These are phyloP conservation scores for Ophiostoma quercus DNA, from an alignment of 2,329 filamentous ascomycete genomes.

Conservation along the genomic window DNA sequence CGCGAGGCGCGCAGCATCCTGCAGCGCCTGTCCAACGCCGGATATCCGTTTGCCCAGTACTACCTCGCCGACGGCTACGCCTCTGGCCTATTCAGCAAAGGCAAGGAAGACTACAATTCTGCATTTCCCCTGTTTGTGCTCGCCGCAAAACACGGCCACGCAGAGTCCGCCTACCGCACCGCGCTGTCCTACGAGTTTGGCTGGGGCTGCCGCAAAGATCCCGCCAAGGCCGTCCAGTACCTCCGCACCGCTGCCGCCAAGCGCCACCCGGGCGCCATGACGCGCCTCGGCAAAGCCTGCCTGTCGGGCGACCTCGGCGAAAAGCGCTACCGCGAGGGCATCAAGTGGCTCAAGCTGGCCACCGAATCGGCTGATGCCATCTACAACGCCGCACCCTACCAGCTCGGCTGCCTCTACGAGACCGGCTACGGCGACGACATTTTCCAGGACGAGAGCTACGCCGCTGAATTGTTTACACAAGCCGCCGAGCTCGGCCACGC, in stretches of 20 bases:
- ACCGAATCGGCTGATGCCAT: constrained; percentile 83
- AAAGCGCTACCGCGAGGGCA: constrained; percentile 79
- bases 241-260: constrained; percentile 86
- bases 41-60: constrained; percentile 96
- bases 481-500: constrained; percentile 86
- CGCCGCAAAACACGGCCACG: constrained; percentile 93
- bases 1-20: constrained; percentile 86
- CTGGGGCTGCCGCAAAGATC: constrained; percentile 89
- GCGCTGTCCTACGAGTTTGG: constrained; percentile 97
- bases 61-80: constrained; percentile 93
- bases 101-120: constrained; percentile 83
- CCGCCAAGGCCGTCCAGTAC: constrained; percentile 88
- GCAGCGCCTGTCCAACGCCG: constrained; percentile 75
- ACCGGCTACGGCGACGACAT: constrained; percentile 91
- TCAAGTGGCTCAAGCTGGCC: constrained; percentile 95
- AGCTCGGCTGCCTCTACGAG: constrained; percentile 83
- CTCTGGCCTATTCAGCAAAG: constrained; percentile 91
- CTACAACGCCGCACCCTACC: constrained; percentile 89
- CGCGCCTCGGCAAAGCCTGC: constrained; percentile 84
- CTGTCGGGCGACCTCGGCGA: constrained; percentile 82
- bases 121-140: constrained; percentile 90
- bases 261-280: constrained; percentile 91
- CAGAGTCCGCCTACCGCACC: constrained; percentile 89
- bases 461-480: constrained; percentile 89
- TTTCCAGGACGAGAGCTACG: constrained; percentile 84